Base-by-base conservation (phyloP, 345 rosid genomes). In the Acer yangbiense region DNA sequence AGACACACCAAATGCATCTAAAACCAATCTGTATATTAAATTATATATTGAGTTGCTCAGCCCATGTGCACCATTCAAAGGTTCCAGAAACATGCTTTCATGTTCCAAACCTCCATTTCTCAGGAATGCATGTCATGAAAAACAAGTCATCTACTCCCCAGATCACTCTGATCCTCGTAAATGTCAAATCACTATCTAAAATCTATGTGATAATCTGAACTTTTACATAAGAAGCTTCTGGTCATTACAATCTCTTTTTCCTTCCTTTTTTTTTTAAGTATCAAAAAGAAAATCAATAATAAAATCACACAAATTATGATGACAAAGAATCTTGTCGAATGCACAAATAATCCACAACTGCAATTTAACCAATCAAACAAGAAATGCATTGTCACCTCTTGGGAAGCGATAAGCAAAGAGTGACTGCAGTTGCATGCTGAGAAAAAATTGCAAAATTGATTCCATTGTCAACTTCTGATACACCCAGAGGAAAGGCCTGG, bases 401-500 rank as follows among this genome's bases (percentile, higher is more conserved):
- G 4, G 93, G 90, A 80, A 93, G 90, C 73, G 89, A 89, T 55
- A 95, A 80, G 81, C 97, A 93, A 60, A 95, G 93, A 18, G 91
- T 88, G 44, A 95, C 92, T 63, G 98, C 84, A 77, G 89, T 88
- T 8, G 98, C 97, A 76, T 92, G 88, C 83, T 90, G 97, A 23
- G 96, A 93, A 84, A 92, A 95, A 65, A 93, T 78, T 64, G 98
- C 87, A 85, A 95, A 95, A 72, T 93, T 95, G 84, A 91, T 88
- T 76, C 99, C 96, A 6, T 83, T 89, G 20, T 89, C 88, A 65
- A 86, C 88, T 90, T 91, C 87, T 2, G 98, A 90, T 11, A 88
- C 94, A 21, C 99, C 99, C n/a, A 95, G 78, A 48, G 97, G 99
- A 86, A 83, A 90, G 48, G 87, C 81, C 84, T 90, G 93, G 67